A percentile compares a stretch with the other conserved stretches of the same genome.
Conservation (phyloP, 495 filamentous ascomycete genomes). For the Corynascus novoguineensis region DNA sequence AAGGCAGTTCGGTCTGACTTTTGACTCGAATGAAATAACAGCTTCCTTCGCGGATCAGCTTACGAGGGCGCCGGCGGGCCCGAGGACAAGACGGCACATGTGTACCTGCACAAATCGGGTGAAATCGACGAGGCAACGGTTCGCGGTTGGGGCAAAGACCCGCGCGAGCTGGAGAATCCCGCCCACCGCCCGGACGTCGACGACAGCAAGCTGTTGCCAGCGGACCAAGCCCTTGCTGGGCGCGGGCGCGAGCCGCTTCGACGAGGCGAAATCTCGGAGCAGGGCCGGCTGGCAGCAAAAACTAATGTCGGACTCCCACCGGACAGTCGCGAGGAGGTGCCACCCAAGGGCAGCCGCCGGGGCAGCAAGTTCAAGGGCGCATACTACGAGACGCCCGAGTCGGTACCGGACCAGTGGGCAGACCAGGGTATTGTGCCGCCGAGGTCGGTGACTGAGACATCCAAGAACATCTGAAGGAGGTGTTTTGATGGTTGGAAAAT, state of each 20-base stretch:
- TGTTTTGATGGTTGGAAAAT: too few relatives aligned
- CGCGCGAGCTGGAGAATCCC: background rate
- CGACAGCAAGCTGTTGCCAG: slow-evolving; percentile 15
- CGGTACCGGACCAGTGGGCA: slow-evolving; percentile 12
- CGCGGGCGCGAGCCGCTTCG: background rate
- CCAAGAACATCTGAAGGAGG: background rate
- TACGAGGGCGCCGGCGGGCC: slow-evolving; percentile 34
- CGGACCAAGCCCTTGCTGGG: slow-evolving; percentile 7
- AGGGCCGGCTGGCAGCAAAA: slow-evolving; percentile 13
- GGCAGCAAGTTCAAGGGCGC: slow-evolving; percentile 14
- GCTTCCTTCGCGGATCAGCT: slow-evolving; percentile 19
- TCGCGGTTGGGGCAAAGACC: slow-evolving; percentile 15
- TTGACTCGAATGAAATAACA: background rate
- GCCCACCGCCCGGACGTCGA: background rate
- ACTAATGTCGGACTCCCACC: slow-evolving; percentile 7
- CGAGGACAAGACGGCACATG: slow-evolving; percentile 29
- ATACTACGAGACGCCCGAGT: slow-evolving; percentile 13
- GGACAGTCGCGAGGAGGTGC: slow-evolving; percentile 4
- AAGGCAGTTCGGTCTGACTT: background rate
- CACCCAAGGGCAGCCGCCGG: background rate
- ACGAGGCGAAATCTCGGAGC: slow-evolving; percentile 10
- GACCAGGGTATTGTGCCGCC: slow-evolving; percentile 9
- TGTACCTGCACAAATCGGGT: slow-evolving; percentile 28
- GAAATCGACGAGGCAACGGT: slow-evolving; percentile 20
- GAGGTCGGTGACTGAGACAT: slow-evolving; percentile 1